Conservation (phyloP, 2,329 filamentous ascomycete species). For the Waltergamsia citrina region DNA sequence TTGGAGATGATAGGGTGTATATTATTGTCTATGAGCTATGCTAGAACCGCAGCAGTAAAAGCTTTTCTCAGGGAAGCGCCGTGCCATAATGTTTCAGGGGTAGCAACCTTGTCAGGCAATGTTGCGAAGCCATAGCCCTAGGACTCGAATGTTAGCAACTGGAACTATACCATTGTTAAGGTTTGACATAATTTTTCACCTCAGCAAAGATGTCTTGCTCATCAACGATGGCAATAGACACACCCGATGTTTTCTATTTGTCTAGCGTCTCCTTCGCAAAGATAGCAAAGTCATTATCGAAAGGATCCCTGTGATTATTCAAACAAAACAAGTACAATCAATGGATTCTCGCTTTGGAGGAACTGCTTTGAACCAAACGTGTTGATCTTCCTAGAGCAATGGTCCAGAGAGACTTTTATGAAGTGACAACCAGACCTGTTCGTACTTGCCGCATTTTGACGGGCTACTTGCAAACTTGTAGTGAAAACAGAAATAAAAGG, state of each 20-base stretch:
- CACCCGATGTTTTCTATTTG: slow-evolving; percentile 36
- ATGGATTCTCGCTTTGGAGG: too few relatives aligned
- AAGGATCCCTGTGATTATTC: too few relatives aligned
- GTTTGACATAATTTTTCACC: slow-evolving; percentile 14
- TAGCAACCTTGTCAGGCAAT: slow-evolving; percentile 27
- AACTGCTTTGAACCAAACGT: too few relatives aligned
- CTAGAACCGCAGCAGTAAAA: slow-evolving; percentile 37
- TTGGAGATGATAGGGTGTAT: slow-evolving; percentile 14
- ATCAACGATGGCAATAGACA: slow-evolving; percentile 37
- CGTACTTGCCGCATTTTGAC: too few relatives aligned
- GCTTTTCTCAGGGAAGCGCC: slow-evolving; percentile 48
- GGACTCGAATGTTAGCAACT: background rate
- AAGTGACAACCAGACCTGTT: too few relatives aligned
- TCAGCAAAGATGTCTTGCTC: slow-evolving; percentile 28
- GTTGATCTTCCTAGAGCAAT: too few relatives aligned
- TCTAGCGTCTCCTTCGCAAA: slow-evolving; percentile 10
- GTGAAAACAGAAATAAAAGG: too few relatives aligned
- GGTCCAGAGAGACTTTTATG: too few relatives aligned
- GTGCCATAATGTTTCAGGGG: slow-evolving; percentile 41
- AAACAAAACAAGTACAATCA: too few relatives aligned
- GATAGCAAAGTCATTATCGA: too few relatives aligned
- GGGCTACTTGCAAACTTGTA: too few relatives aligned
- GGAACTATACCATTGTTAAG: background rate
- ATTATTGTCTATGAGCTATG: slow-evolving; percentile 39
- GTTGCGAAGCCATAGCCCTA: slow-evolving; percentile 19